A percentile compares a stretch with the other conserved stretches of the same genome.
Evolutionary conservation across 208 protist genomes (phyloP).

Genomic region (Leishmania martiniquensis): DNA sequence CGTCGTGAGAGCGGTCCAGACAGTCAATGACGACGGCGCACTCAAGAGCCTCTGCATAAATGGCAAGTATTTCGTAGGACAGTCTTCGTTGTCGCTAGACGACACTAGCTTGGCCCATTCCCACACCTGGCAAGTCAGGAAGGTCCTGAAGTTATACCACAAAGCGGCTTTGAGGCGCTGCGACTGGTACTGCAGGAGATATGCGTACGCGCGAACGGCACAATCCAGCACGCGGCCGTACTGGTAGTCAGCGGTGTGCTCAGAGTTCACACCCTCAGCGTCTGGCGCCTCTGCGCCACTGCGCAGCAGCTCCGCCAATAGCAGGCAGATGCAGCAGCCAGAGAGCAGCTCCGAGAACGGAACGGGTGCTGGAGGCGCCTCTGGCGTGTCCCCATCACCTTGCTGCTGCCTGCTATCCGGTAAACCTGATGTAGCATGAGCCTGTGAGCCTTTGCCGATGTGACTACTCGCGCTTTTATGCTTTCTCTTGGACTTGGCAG

Average conservation of each 20-base stretch:
- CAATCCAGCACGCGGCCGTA: not conserved
- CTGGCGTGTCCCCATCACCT: not conserved
- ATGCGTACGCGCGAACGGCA: constrained; percentile 8
- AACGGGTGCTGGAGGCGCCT: not conserved
- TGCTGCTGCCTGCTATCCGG: not conserved
- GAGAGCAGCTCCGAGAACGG: constrained; percentile 9
- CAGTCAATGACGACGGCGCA: not conserved
- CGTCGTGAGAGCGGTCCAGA: constrained; percentile 11
- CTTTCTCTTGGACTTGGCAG: constrained; percentile 16
- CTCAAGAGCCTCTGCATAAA: not conserved
- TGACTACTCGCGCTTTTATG: not conserved
- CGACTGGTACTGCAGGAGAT: constrained; percentile 27
- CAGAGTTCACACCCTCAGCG: not conserved
- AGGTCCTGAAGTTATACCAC: constrained; percentile 11
- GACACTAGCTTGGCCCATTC: not conserved
- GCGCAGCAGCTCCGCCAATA: not conserved
- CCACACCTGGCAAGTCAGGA: constrained; percentile 14
- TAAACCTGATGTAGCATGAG: not conserved
- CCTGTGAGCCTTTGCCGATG: not conserved
- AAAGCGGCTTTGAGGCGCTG: constrained; percentile 22
- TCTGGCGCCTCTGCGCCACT: not conserved
- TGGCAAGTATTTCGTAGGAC: not conserved
- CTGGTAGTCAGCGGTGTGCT: not conserved
- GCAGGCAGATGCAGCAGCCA: constrained; percentile 1
- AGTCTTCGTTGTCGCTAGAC: not conserved